Percentiles rank a stretch among this genome's conserved stretches.
These are phyloP conservation scores for Perkinsela sp. DNA, from an alignment of 208 protist species.

Conservation along the genomic window DNA sequence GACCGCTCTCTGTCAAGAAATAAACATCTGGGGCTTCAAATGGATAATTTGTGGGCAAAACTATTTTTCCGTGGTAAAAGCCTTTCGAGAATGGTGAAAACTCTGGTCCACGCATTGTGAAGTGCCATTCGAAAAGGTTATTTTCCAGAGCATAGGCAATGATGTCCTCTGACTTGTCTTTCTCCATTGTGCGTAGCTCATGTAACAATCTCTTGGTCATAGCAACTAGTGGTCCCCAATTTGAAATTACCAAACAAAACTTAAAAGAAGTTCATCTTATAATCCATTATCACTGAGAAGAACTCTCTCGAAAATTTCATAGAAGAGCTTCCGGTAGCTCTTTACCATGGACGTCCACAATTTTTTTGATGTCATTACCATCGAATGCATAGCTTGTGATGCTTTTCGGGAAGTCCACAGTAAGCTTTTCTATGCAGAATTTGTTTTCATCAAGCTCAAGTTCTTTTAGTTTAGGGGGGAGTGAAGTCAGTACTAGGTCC, in stretches of 20 bases:
- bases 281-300: too few relatives aligned
- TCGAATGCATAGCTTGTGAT: neutral
- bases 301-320: too few relatives aligned
- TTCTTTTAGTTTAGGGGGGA: neutral
- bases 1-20: slow-evolving; percentile 10
- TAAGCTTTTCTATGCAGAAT: neutral
- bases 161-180: too few relatives aligned
- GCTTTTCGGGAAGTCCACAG: neutral
- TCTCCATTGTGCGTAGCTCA: neutral
- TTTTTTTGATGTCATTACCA: neutral
- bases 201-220: neutral
- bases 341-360: neutral
- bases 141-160: slow-evolving; percentile 31
- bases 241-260: too few relatives aligned
- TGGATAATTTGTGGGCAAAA: slow-evolving; percentile 49
- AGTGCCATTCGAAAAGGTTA: slow-evolving; percentile 95
- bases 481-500: neutral
- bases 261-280: too few relatives aligned
- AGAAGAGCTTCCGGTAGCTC: neutral
- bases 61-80: slow-evolving; percentile 54
- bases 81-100: slow-evolving; percentile 49
- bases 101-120: slow-evolving; percentile 72
- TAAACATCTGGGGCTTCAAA: slow-evolving; percentile 22
- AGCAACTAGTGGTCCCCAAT: neutral
- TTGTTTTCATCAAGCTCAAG: neutral